Evolutionary conservation across 1,284 basidiomycete species (phyloP).

Genomic region (Puccinia triticina): DNA sequence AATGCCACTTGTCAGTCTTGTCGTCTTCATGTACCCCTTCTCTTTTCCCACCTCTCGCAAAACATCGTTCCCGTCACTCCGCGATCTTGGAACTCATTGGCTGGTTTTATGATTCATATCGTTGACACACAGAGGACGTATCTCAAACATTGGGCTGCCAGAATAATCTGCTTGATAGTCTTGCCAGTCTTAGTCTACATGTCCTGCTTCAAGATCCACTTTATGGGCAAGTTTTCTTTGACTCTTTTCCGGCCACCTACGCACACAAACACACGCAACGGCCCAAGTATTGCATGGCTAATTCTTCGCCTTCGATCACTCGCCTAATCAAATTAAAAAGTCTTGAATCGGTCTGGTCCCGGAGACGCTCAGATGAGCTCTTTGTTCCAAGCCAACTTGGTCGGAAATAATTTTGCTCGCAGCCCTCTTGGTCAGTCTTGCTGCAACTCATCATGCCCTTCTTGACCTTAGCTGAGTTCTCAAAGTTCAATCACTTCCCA

Average conservation of each 20-base stretch:
- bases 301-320: neutral
- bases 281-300: neutral
- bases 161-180: constrained; percentile 81
- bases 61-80: neutral
- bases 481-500: neutral
- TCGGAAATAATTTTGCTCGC: constrained; percentile 86
- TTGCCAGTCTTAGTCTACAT: constrained; percentile 90
- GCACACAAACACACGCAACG: too few relatives aligned
- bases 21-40: neutral
- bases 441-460: constrained; percentile 38
- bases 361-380: constrained; percentile 99
- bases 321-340: constrained; percentile 62
- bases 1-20: constrained; percentile 76
- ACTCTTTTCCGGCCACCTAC: neutral
- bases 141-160: constrained; percentile 85
- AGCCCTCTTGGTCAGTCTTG: constrained; percentile 66
- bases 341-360: constrained; percentile 90
- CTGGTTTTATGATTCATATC: neutral
- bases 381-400: constrained; percentile 94
- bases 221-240: constrained; percentile 28
- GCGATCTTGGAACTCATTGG: neutral
- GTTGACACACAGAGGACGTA: constrained; percentile 69
- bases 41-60: neutral
- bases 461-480: neutral
- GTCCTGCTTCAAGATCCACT: constrained; percentile 92